A percentile compares a stretch with the other conserved stretches of the same genome.
phyloP scores from a whole-genome alignment of 2,329 filamentous ascomycete genomes.

The Ophiostoma sp. region DNA sequence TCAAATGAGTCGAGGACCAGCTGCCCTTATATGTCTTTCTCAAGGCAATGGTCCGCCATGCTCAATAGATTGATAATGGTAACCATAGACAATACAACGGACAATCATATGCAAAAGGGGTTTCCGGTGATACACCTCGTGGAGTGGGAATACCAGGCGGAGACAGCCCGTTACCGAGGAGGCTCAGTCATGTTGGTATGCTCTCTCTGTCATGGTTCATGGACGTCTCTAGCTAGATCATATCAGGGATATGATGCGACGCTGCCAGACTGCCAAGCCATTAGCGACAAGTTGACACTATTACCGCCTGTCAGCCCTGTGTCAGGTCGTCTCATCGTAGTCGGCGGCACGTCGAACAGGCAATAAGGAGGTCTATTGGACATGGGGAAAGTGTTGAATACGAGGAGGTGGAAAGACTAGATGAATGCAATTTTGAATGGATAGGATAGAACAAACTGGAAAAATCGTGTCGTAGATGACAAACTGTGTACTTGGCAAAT shows the following conservation, averaged over 20 bases:
- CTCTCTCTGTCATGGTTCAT: too few species aligned
- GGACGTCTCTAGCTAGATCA: neutral
- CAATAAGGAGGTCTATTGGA: neutral
- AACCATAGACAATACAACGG: neutral
- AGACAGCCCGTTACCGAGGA: neutral
- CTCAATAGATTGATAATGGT: neutral
- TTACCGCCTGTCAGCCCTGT: slow-evolving; percentile 21
- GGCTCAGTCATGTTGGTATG: slow-evolving; percentile 8
- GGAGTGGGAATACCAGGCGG: slow-evolving; percentile 17
- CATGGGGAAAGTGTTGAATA: neutral
- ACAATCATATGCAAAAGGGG: neutral
- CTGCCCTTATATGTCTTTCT: slow-evolving; percentile 16
- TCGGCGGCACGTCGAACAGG: neutral
- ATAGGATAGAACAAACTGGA: neutral
- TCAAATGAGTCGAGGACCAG: neutral
- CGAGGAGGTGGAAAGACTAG: neutral
- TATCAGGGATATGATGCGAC: slow-evolving; percentile 17
- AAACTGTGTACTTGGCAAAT: neutral
- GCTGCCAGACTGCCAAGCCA: slow-evolving; percentile 25
- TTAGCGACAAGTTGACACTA: slow-evolving; percentile 16
- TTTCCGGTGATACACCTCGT: slow-evolving; percentile 1
- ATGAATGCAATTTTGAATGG: neutral
- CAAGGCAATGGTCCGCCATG: neutral
- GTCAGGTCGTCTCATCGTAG: slow-evolving; percentile 23
- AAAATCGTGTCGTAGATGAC: neutral